Base-by-base conservation (phyloP, 805 yeast species). In the Candida incommunis region DNA sequence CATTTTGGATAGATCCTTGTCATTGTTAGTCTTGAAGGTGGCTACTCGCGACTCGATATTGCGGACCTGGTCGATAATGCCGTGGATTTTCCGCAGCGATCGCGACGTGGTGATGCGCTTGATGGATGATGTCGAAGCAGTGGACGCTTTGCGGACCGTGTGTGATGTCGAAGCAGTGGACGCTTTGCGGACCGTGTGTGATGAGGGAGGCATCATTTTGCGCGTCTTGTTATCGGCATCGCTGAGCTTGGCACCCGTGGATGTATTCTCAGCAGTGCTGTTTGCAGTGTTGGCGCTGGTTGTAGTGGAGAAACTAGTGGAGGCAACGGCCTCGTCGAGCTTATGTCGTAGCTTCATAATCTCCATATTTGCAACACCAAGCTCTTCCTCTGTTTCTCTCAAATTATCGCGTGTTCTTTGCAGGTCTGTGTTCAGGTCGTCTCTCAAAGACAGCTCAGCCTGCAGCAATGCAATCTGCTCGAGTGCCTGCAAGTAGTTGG, bases 401-500 rank as follows among this genome's bases (percentile, higher is more conserved):
- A 60, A 50, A 26, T 60, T 66, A 15, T 62, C 65, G 18, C 52
- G 54, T 1, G 61, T 47, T 11, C 64, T 57, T 37, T 63, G 64
- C 11, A 62, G 55, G 41, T 54, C 58, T 7, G 45, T 45, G 18
- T 44, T 45, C 13, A 58, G 45, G 16, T 57, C 61, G 23, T 58
- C 64, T 20, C 54, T 48, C 2, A 60, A 56, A 4, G 56, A 56
- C 3, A 62, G 31, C 23, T 68, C 73, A 3, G 62, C 55, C 42
- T 68, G 73, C 13, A 66, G 50, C 26, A 70, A 44, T 1, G 71
- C 68, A 5, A 62, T 51, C 42, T 54, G 56, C 48, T 70, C 75
- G 18, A 69, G 50, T 1, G 65, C 45, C 5, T 46, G 49, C 42
- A 63, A 61, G 47, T 67, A 66, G 24, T 61, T 61, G 9, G 53